Evolutionary conservation across 441 rosid species (phyloP).

Genomic region (Corymbia calophylla): DNA sequence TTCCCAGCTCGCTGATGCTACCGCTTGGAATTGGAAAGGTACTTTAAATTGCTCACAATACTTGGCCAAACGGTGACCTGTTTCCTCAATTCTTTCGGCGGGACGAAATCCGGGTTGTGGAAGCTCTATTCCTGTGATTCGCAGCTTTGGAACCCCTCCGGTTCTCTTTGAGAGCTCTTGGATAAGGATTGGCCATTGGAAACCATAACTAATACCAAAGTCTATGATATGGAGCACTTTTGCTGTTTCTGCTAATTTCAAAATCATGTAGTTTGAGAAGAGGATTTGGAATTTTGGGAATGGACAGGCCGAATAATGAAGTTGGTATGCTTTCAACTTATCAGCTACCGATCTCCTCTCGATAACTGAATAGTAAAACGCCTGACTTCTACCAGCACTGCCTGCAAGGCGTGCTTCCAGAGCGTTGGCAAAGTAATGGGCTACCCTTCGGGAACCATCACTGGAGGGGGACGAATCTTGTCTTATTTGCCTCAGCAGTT

Average conservation of each 20-base stretch:
- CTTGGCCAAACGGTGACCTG: constrained; percentile 55
- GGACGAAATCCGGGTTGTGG: constrained; percentile 69
- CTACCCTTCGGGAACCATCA: neutral
- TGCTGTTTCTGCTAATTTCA: neutral
- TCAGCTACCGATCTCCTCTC: neutral
- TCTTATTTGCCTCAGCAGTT: neutral
- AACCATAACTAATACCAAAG: constrained; percentile 12
- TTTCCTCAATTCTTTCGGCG: constrained; percentile 49
- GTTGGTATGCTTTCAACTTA: neutral
- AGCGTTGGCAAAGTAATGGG: neutral
- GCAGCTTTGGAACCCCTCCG: constrained; percentile 40
- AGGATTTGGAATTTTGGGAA: neutral
- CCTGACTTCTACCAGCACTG: neutral
- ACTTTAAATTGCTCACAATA: constrained; percentile 59
- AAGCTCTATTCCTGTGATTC: constrained; percentile 73
- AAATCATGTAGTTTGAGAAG: neutral
- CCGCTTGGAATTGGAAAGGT: constrained; percentile 54
- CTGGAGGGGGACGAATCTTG: neutral
- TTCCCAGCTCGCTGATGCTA: constrained; percentile 59
- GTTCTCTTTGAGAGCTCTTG: constrained; percentile 5
- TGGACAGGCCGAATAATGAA: neutral
- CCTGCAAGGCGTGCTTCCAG: neutral
- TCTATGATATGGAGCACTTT: constrained; percentile 7
- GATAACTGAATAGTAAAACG: neutral
- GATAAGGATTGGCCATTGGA: constrained; percentile 17